Evolutionary conservation across 1,284 basidiomycete species (phyloP).

Genomic region (Pulchroboletus neoregius): DNA sequence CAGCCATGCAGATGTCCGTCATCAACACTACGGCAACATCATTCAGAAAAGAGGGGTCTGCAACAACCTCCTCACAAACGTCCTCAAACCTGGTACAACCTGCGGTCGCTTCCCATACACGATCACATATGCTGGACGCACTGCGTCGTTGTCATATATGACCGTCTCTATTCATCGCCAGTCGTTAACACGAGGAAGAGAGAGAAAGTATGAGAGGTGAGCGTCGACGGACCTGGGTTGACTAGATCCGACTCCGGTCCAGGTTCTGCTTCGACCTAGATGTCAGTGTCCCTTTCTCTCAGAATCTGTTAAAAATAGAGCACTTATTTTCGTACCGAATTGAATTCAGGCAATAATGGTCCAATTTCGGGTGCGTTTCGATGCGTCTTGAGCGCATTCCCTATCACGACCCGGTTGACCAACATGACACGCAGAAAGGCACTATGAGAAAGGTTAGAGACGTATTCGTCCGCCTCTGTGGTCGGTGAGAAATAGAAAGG

Average conservation of each 20-base stretch:
- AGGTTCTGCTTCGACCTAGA: slow-evolving; percentile 15
- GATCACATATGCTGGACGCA: slow-evolving; percentile 18
- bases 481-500: slow-evolving; percentile 4
- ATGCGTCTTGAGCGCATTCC: slow-evolving; percentile 43
- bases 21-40: neutral
- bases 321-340: slow-evolving; percentile 10
- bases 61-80: neutral
- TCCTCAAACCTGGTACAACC: slow-evolving; percentile 2
- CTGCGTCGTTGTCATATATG: slow-evolving; percentile 18
- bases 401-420: slow-evolving; percentile 52
- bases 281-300: neutral
- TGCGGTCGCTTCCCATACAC: slow-evolving; percentile 12
- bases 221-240: slow-evolving; percentile 11
- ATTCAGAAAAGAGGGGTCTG: slow-evolving; percentile 11
- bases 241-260: slow-evolving; percentile 17
- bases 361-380: slow-evolving; percentile 38
- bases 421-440: slow-evolving; percentile 44
- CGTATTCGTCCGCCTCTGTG: slow-evolving; percentile 57
- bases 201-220: neutral
- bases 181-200: neutral
- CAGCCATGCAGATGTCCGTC: neutral
- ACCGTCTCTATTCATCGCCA: slow-evolving; percentile 10
- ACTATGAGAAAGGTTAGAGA: slow-evolving; percentile 35
- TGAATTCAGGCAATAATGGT: slow-evolving; percentile 9
- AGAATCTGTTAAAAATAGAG: neutral